Evolutionary conservation across 2,329 filamentous ascomycete genomes (phyloP), one percentile per base, ranked within the genome.

Genomic region (Aureobasidium sp.): DNA sequence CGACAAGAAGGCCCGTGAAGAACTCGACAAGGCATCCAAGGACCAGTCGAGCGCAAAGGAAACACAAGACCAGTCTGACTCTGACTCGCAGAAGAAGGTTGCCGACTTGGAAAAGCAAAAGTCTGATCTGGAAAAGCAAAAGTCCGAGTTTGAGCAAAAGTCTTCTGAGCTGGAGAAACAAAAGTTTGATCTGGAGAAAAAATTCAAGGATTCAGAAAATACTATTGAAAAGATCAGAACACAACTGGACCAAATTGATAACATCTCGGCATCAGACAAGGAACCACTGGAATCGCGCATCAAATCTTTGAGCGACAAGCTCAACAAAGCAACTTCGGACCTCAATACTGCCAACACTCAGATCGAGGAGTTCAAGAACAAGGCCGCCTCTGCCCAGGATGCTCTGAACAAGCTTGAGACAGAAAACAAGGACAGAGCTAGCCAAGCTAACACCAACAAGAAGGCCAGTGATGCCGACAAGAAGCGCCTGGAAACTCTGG

Each of bases 401-500:
- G 3, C 64, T n/a, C 51, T 62, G 16, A 57, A 57, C 6, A 74
- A 77, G 14, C 74, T 75, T 36, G 73, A 78, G 57, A 70, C 75
- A 29, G 75, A 76, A n/a, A 69, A 82, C 14, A 77, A 76, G 63
- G 77, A 80, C 66, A 75, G 11, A 11, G 49, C 32, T 11, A 34
- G 6, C 13, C 49, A 48, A 37, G 59, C 55, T 5, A 44, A 27
- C 9, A 27, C 6, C 21, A 30, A 42, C 29, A 61, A 61, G 49
- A 53, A 55, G 14, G 29, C 30, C 9, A 76, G 77, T 44, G 66
- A 66, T 42, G 39, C 45, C 29, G 76, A 75, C 53, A 78, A 83
- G 64, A 85, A 84, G 72, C 78, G 79, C n/a, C 71, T 71, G 30
- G 76, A 78, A 30, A 82, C 82, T 0, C 71, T 85, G 55, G 80